Conservation (phyloP, 768 basidiomycete genomes). For the Asterophora lycoperdoides region DNA sequence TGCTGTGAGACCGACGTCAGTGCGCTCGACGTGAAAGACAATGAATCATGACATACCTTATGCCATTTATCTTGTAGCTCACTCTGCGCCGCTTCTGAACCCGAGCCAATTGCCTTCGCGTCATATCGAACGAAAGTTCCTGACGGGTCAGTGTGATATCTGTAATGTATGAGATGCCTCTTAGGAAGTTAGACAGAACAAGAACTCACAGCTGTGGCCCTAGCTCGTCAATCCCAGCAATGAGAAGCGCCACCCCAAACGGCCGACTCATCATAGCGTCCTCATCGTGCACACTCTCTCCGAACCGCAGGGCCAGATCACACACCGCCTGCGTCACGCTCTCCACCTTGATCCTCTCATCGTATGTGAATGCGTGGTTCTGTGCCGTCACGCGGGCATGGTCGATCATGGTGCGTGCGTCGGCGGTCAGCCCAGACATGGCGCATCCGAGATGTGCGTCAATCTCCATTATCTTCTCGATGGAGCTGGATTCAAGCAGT, state of each 20-base stretch:
- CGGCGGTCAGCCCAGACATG: constrained; percentile 96
- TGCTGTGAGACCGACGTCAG: constrained; percentile 45
- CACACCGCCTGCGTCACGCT: constrained; percentile 98
- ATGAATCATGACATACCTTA: constrained; percentile 48
- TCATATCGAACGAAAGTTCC: constrained; percentile 96
- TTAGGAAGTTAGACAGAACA: neutral
- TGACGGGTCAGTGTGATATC: constrained; percentile 97
- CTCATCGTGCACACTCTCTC: constrained; percentile 98
- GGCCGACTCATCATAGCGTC: constrained; percentile 99
- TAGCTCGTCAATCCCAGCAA: constrained; percentile 95
- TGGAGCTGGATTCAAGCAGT: constrained; percentile 89
- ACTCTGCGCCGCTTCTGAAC: constrained; percentile 95
- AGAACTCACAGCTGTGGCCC: constrained; percentile 87
- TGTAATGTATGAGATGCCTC: constrained; percentile 26
- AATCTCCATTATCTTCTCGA: constrained; percentile 99
- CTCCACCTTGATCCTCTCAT: constrained; percentile 96
- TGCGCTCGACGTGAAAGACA: neutral
- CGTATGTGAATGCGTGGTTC: constrained; percentile 94
- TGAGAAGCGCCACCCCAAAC: constrained; percentile 95
- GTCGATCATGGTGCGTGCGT: constrained; percentile 99
- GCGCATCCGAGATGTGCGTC: constrained; percentile 95
- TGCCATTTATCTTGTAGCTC: constrained; percentile 98
- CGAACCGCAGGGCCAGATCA: constrained; percentile 93
- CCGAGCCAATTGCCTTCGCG: constrained; percentile 97
- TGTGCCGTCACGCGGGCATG: constrained; percentile 96